Conservation (phyloP, 495 filamentous ascomycete genomes). For the Cryomyces antarcticus region DNA sequence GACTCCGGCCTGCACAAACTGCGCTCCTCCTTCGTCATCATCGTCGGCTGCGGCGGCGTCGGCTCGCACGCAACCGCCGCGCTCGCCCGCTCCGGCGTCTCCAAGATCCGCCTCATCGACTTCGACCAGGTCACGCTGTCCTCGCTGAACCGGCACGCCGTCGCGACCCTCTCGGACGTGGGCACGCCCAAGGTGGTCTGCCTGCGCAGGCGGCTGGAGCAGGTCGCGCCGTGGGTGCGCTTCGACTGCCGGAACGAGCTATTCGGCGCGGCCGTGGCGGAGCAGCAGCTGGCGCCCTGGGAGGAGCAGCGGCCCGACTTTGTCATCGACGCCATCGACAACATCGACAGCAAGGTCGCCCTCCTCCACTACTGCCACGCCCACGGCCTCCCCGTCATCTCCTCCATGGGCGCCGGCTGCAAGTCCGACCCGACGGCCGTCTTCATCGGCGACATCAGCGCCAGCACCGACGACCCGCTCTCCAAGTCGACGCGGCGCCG, state of each 20-base stretch:
- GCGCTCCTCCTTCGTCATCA: slow-evolving; percentile 60
- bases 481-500: slow-evolving; percentile 65
- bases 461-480: slow-evolving; percentile 74
- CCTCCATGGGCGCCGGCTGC: slow-evolving; percentile 92
- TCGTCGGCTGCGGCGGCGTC: slow-evolving; percentile 88
- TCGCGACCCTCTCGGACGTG: slow-evolving; percentile 85
- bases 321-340: slow-evolving; percentile 93
- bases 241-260: slow-evolving; percentile 81
- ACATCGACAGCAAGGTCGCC: slow-evolving; percentile 90
- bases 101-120: slow-evolving; percentile 74
- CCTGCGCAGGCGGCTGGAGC: slow-evolving; percentile 54
- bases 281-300: slow-evolving; percentile 42
- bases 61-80: slow-evolving; percentile 80
- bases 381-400: slow-evolving; percentile 58
- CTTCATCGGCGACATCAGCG: slow-evolving; percentile 77
- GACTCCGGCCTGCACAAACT: slow-evolving; percentile 61
- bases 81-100: slow-evolving; percentile 73
- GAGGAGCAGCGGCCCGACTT: slow-evolving; percentile 55
- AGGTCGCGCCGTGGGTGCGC: slow-evolving; percentile 73
- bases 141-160: slow-evolving; percentile 81
- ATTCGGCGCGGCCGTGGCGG: slow-evolving; percentile 46
- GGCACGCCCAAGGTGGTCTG: slow-evolving; percentile 87
- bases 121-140: slow-evolving; percentile 96
- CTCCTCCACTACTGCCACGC: slow-evolving; percentile 72
- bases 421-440: slow-evolving; percentile 93